A percentile compares a stretch with the other conserved stretches of the same genome.
These are phyloP conservation scores for Solanum habrochaites DNA, from an alignment of 257 asterid species.

Conservation along the genomic window DNA sequence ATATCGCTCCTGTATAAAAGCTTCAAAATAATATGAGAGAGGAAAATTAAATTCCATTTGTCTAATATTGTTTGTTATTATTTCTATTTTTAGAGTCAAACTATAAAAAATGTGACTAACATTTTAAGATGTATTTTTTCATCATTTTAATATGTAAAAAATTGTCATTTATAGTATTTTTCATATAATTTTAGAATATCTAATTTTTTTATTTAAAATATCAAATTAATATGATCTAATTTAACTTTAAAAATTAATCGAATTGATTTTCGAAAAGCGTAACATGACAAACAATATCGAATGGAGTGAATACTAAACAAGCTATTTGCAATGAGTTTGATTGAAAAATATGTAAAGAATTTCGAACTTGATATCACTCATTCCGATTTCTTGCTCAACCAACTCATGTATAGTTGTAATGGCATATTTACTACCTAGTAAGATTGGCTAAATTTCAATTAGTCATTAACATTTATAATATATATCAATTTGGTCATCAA, in stretches of 20 bases:
- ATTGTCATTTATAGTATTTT: too few relatives aligned
- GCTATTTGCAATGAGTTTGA: background rate
- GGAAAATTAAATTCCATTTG: accelerated
- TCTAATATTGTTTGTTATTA: accelerated
- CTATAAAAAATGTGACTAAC: too few relatives aligned
- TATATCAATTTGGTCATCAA: background rate
- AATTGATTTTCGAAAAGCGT: too few relatives aligned
- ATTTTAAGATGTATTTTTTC: too few relatives aligned
- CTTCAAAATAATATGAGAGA: accelerated
- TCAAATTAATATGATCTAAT: too few relatives aligned
- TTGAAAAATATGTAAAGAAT: accelerated
- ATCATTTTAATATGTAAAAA: too few relatives aligned
- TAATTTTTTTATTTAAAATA: too few relatives aligned
- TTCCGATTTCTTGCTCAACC: accelerated
- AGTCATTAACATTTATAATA: background rate
- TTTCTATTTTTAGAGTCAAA: too few relatives aligned
- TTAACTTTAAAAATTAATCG: too few relatives aligned
- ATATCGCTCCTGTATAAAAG: background rate
- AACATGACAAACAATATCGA: too few relatives aligned
- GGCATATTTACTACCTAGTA: background rate
- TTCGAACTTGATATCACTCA: background rate
- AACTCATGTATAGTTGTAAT: background rate
- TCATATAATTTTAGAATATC: too few relatives aligned
- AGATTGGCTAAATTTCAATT: background rate
- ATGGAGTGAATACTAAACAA: accelerated